These are phyloP conservation scores for Salix suchowensis DNA, from an alignment of 345 rosid genomes.

Conservation along the genomic window DNA sequence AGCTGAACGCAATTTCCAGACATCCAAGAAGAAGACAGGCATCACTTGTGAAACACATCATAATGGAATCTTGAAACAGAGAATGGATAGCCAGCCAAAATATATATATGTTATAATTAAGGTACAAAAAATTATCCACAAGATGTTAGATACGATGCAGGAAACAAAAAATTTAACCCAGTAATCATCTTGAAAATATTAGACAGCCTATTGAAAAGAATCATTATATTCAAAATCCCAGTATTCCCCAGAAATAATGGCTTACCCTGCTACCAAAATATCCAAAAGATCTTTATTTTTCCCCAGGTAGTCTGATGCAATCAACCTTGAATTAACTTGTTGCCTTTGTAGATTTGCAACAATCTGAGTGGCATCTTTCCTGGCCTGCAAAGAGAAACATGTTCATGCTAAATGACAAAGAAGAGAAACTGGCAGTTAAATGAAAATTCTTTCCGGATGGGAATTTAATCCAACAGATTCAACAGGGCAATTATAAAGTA, in stretches of 20 bases:
- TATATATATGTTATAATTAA: too few relatives aligned
- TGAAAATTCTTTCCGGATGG: too few relatives aligned
- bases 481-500: not conserved
- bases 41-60: too few relatives aligned
- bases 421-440: too few relatives aligned
- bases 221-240: not conserved
- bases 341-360: slow-evolving; percentile 53
- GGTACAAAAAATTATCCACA: too few relatives aligned
- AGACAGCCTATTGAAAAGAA: not conserved
- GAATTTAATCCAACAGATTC: not conserved
- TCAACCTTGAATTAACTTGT: slow-evolving; percentile 80
- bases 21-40: not conserved
- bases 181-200: too few relatives aligned
- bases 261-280: slow-evolving; percentile 66
- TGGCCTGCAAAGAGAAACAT: slow-evolving; percentile 46
- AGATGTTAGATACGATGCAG: too few relatives aligned
- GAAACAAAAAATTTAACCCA: too few relatives aligned
- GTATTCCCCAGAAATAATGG: not conserved
- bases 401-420: slow-evolving; percentile 1
- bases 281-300: slow-evolving; percentile 82
- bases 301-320: slow-evolving; percentile 88
- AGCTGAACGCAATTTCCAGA: not conserved
- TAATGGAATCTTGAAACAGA: not conserved
- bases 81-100: too few relatives aligned
- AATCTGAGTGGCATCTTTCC: slow-evolving; percentile 73